Conservation (phyloP, 305 asterid species). For the Fraxinus velutina region DNA sequence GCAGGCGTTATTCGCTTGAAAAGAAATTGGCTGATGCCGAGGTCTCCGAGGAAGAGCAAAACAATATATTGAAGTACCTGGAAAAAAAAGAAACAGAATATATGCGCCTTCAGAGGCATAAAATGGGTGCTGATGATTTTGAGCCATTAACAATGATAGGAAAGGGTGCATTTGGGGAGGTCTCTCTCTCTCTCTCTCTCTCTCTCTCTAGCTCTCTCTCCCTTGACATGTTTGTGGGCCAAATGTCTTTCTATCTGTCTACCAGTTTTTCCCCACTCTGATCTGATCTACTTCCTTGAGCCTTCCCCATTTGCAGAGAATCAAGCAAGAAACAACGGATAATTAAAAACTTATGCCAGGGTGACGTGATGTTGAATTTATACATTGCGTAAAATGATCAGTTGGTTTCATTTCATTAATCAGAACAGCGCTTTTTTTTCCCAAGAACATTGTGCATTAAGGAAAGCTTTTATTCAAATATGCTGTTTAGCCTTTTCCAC, state of each 20-base stretch:
- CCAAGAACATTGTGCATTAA: neutral
- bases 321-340: neutral
- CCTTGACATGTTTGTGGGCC: neutral
- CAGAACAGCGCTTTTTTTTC: neutral
- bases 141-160: conserved; percentile 83
- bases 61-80: conserved; percentile 60
- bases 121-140: conserved; percentile 87
- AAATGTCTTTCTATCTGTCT: neutral
- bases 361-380: neutral
- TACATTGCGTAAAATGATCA: neutral
- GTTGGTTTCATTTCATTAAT: neutral
- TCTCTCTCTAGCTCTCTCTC: conserved; percentile 6
- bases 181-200: conserved; percentile 34
- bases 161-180: conserved; percentile 96
- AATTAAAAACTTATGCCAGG: neutral
- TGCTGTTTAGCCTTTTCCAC: neutral
- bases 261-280: neutral
- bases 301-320: neutral
- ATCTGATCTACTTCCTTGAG: neutral
- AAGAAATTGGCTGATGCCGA: conserved; percentile 80
- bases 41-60: conserved; percentile 81
- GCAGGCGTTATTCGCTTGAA: conserved; percentile 65
- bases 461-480: neutral
- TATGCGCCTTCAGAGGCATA: conserved; percentile 87
- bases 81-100: conserved; percentile 82